phyloP scores from a whole-genome alignment of 164 flowering plant genomes.

The Chimonanthus salicifolius region DNA sequence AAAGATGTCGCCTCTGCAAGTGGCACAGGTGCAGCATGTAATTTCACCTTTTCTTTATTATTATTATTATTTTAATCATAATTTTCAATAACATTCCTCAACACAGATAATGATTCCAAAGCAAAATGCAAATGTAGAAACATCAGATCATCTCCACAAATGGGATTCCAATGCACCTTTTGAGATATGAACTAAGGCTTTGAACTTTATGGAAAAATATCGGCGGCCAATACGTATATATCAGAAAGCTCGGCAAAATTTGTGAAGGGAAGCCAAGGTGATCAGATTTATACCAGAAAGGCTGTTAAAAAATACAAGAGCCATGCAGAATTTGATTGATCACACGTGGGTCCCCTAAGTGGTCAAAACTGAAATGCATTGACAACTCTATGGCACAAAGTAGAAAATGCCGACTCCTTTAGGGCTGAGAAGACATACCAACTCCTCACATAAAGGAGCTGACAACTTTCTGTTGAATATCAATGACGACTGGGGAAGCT shows the following conservation, averaged over 20 bases:
- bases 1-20: too few species aligned
- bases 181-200: neutral
- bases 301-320: neutral
- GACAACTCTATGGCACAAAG: neutral
- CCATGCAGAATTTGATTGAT: neutral
- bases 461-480: neutral
- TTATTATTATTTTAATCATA: too few species aligned
- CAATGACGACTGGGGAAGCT: neutral
- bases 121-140: too few species aligned
- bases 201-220: neutral
- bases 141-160: too few species aligned
- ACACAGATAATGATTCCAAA: too few species aligned
- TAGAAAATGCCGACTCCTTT: neutral
- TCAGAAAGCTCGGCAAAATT: neutral
- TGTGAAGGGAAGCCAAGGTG: constrained; percentile 4
- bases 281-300: neutral
- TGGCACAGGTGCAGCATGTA: too few species aligned
- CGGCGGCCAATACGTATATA: neutral
- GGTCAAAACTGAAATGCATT: constrained; percentile 6
- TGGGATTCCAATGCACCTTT: too few species aligned
- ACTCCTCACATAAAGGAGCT: neutral
- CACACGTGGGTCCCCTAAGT: neutral
- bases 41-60: too few species aligned
- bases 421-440: neutral
- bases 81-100: too few species aligned